A percentile compares a stretch with the other conserved stretches of the same genome.
These are phyloP conservation scores for Iris macrosiphon DNA, from an alignment of 106 monocot species.

Conservation along the genomic window DNA sequence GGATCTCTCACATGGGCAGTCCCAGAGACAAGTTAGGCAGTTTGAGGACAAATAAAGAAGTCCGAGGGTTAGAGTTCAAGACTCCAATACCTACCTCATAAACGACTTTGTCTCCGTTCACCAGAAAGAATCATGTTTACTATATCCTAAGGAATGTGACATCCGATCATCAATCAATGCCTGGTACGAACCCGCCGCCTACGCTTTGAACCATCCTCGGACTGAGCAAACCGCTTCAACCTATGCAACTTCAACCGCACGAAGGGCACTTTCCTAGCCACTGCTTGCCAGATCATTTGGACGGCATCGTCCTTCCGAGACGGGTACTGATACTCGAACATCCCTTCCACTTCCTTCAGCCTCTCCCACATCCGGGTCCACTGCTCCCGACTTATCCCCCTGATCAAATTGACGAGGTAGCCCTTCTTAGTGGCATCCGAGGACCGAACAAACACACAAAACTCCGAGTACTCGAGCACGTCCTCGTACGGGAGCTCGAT, in stretches of 20 bases:
- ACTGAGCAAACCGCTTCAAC: constrained; percentile 18
- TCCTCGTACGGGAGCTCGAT: constrained; percentile 44
- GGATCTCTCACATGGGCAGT: too few relatives aligned
- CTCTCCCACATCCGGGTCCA: constrained; percentile 39
- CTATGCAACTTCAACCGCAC: constrained; percentile 27
- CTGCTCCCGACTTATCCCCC: constrained; percentile 18
- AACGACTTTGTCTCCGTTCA: too few relatives aligned
- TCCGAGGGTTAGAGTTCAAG: too few relatives aligned
- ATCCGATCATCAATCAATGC: too few relatives aligned
- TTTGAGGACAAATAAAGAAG: too few relatives aligned
- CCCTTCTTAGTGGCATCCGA: constrained; percentile 27
- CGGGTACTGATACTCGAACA: constrained; percentile 28
- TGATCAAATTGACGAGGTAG: constrained; percentile 25
- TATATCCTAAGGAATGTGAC: too few relatives aligned
- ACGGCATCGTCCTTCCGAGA: constrained; percentile 33
- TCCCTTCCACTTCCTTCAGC: constrained; percentile 22
- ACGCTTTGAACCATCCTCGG: neutral
- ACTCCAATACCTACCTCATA: too few relatives aligned
- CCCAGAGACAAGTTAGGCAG: too few relatives aligned
- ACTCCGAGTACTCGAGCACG: constrained; percentile 30
- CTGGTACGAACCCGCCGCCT: too few relatives aligned
- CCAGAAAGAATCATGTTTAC: too few relatives aligned
- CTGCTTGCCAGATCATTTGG: constrained; percentile 48
- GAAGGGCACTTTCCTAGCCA: constrained; percentile 30
- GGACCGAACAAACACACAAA: constrained; percentile 32